Conservation (phyloP, 768 basidiomycete genomes). For the Gelatoporia subvermispora region DNA sequence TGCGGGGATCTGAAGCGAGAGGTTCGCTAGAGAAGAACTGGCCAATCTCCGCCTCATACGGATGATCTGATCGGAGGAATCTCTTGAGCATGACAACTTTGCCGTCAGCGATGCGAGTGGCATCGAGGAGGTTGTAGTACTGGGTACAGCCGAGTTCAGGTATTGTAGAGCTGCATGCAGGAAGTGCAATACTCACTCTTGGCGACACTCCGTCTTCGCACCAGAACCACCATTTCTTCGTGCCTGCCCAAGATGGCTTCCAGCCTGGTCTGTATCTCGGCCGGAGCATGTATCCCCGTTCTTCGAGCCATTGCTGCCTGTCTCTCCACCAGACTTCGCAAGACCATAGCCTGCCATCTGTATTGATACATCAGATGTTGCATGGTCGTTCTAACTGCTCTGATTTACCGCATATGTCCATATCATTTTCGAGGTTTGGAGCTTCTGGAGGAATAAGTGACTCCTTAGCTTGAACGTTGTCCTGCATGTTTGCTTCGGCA, state of each 20-base stretch:
- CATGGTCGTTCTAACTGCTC: too few relatives aligned
- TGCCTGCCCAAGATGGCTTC: conserved; percentile 19
- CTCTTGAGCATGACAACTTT: conserved; percentile 11
- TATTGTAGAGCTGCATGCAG: background rate
- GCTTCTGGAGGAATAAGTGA: too few relatives aligned
- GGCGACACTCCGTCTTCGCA: conserved; percentile 5
- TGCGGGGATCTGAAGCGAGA: conserved; percentile 11
- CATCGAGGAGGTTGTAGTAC: conserved; percentile 11
- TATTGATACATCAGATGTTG: too few relatives aligned
- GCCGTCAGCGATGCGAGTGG: conserved; percentile 15
- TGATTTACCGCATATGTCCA: too few relatives aligned
- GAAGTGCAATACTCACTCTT: background rate
- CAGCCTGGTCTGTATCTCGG: background rate
- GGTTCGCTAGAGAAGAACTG: conserved; percentile 5
- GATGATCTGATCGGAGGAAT: conserved; percentile 8
- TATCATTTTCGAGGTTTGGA: too few relatives aligned
- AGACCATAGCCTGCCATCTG: background rate
- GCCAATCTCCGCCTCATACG: conserved; percentile 11
- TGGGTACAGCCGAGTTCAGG: background rate
- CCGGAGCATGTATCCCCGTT: conserved; percentile 4
- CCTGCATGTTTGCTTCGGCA: too few relatives aligned
- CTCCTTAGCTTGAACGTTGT: too few relatives aligned
- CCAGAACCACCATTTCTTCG: background rate
- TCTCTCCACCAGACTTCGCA: conserved; percentile 12
- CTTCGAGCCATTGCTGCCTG: conserved; percentile 9